Percentiles rank a stretch among this genome's conserved stretches.
phyloP scores from a whole-genome alignment of 73 alveolate species.

The Tetrahymena malaccensis region DNA sequence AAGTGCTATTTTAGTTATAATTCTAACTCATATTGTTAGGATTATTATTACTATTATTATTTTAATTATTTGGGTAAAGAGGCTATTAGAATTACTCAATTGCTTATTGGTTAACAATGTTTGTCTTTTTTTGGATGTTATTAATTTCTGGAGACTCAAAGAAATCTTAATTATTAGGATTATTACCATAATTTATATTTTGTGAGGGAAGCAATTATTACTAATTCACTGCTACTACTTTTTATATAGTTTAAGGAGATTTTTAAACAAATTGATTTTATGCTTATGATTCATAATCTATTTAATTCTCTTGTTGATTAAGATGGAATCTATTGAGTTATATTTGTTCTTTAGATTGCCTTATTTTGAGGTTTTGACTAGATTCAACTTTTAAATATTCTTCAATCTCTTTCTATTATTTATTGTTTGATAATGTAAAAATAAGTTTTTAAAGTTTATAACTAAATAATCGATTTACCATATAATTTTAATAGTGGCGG shows the following conservation, averaged over 20 bases:
- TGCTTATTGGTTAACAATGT: neutral
- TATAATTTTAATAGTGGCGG: neutral
- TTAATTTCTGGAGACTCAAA: neutral
- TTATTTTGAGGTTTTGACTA: neutral
- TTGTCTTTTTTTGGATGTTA: neutral
- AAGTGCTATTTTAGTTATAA: neutral
- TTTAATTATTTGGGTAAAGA: neutral
- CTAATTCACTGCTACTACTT: neutral
- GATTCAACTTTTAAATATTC: neutral
- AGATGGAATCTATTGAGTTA: neutral
- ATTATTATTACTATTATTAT: neutral
- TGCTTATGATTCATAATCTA: neutral
- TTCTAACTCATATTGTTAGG: neutral
- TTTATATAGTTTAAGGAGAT: neutral
- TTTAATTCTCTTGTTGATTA: neutral
- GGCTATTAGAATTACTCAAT: neutral
- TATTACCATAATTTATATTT: neutral
- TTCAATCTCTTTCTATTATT: neutral
- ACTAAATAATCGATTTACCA: neutral
- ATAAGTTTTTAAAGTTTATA: too few relatives aligned
- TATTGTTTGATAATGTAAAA: too few relatives aligned
- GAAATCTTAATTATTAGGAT: neutral
- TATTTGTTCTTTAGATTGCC: neutral
- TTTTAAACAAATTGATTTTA: neutral
- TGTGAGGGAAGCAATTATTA: neutral